Evolutionary conservation across 1,284 basidiomycete genomes (phyloP).

Genomic region (Cryptococcus sp.): DNA sequence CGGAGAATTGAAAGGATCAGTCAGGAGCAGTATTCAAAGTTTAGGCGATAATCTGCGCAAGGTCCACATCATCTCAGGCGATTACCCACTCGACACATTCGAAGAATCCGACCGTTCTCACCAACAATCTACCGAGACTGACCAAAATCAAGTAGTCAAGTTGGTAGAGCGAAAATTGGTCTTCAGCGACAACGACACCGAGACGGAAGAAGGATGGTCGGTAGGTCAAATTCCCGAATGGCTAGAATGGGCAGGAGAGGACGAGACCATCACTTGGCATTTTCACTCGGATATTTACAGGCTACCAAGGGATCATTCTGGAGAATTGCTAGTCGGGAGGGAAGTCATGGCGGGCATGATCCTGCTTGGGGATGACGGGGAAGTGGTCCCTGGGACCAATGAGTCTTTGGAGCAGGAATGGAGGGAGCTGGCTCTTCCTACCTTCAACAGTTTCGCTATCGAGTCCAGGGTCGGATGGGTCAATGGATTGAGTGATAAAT

Average conservation of each 20-base stretch:
- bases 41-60: slow-evolving; percentile 17
- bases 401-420: slow-evolving; percentile 25
- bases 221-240: slow-evolving; percentile 40
- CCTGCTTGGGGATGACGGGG: neutral
- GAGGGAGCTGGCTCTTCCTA: slow-evolving; percentile 27
- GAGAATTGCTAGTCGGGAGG: slow-evolving; percentile 8
- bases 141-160: no score
- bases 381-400: neutral
- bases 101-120: slow-evolving; percentile 9
- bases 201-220: slow-evolving; percentile 13
- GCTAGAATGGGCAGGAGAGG: slow-evolving; percentile 28
- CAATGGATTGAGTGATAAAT: slow-evolving; percentile 31
- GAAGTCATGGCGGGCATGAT: neutral
- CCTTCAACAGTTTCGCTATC: slow-evolving; percentile 41
- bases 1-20: slow-evolving; percentile 37
- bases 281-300: slow-evolving; percentile 37
- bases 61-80: slow-evolving; percentile 37
- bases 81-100: slow-evolving; percentile 10
- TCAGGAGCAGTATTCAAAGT: slow-evolving; percentile 26
- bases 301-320: slow-evolving; percentile 26
- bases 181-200: neutral
- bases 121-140: neutral
- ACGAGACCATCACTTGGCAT: slow-evolving; percentile 29
- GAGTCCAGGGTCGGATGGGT: slow-evolving; percentile 33
- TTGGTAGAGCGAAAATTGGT: no score